These are phyloP conservation scores for Fusarium sp. DNA, from an alignment of 2,329 filamentous ascomycete genomes.

Conservation along the genomic window DNA sequence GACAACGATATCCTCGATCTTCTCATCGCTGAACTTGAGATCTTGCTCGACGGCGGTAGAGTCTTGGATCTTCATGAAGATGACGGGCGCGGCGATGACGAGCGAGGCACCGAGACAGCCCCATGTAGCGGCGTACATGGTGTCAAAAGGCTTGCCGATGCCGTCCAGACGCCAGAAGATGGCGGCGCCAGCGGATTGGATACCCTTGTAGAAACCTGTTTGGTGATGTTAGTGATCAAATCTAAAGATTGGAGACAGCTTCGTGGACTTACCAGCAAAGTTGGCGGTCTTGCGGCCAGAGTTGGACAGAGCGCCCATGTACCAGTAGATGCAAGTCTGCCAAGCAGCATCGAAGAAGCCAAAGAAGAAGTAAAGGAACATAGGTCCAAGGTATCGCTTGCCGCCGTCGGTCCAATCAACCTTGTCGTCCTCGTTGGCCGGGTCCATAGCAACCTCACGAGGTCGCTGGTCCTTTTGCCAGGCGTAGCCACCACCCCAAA, in stretches of 20 bases:
- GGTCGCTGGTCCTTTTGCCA: constrained; percentile 73
- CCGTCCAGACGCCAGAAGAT: constrained; percentile 51
- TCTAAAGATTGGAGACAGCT: background rate
- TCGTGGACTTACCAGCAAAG: constrained; percentile 64
- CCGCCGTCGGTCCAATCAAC: constrained; percentile 64
- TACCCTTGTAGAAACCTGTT: constrained; percentile 81
- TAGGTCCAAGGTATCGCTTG: constrained; percentile 70
- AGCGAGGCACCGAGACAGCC: constrained; percentile 80
- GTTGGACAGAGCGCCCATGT: constrained; percentile 93
- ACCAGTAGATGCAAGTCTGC: constrained; percentile 66
- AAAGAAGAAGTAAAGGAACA: constrained; percentile 80
- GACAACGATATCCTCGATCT: constrained; percentile 74
- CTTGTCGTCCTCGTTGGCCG: constrained; percentile 49
- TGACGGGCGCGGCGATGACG: constrained; percentile 82
- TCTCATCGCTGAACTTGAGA: constrained; percentile 89
- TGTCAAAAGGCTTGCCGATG: constrained; percentile 69
- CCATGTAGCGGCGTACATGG: constrained; percentile 80
- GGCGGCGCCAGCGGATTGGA: constrained; percentile 49
- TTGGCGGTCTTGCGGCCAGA: constrained; percentile 92
- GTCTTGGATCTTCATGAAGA: constrained; percentile 83
- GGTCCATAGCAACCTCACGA: constrained; percentile 59
- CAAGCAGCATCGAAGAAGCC: constrained; percentile 78
- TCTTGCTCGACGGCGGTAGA: constrained; percentile 84
- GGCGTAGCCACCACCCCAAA: constrained; percentile 74
- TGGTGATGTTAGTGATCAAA: constrained; percentile 8